A percentile compares a stretch with the other conserved stretches of the same genome.
Evolutionary conservation across 2,329 filamentous ascomycete species (phyloP).

Genomic region (Aspergillus niger): DNA sequence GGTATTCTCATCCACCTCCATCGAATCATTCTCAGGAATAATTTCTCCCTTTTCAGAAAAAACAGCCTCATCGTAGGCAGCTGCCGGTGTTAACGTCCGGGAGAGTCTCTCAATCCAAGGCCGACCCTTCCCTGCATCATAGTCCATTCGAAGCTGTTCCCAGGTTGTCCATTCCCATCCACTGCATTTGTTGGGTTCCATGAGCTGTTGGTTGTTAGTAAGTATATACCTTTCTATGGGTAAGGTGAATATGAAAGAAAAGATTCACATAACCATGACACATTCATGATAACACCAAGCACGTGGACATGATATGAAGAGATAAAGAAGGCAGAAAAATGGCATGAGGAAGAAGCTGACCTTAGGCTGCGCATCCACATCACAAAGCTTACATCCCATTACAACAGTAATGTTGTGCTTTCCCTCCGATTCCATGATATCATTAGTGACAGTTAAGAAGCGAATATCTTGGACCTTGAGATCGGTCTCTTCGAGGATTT

Average conservation of each 20-base stretch:
- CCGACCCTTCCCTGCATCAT: neutral
- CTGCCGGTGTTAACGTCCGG: no score
- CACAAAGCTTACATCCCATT: slow-evolving; percentile 56
- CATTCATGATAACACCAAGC: no score
- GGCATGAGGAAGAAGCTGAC: slow-evolving; percentile 44
- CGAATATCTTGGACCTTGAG: slow-evolving; percentile 56
- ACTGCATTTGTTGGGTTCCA: slow-evolving; percentile 58
- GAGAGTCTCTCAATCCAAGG: no score
- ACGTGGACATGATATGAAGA: no score
- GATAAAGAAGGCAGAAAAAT: neutral
- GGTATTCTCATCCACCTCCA: neutral
- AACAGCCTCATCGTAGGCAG: no score
- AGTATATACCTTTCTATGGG: no score
- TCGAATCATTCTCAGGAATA: neutral
- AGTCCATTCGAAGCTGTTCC: slow-evolving; percentile 41
- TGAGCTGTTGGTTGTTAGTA: slow-evolving; percentile 16
- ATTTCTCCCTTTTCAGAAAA: neutral
- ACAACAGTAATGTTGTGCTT: slow-evolving; percentile 79
- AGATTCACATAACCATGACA: no score
- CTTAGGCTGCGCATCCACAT: slow-evolving; percentile 54
- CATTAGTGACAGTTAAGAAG: slow-evolving; percentile 66
- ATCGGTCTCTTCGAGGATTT: slow-evolving; percentile 71
- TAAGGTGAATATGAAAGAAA: no score
- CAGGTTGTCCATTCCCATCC: slow-evolving; percentile 58
- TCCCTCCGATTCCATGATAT: slow-evolving; percentile 58